Evolutionary conservation across 139 green algal species (phyloP), one percentile per base, ranked within the genome.

Genomic region (Asterochloris sp.): DNA sequence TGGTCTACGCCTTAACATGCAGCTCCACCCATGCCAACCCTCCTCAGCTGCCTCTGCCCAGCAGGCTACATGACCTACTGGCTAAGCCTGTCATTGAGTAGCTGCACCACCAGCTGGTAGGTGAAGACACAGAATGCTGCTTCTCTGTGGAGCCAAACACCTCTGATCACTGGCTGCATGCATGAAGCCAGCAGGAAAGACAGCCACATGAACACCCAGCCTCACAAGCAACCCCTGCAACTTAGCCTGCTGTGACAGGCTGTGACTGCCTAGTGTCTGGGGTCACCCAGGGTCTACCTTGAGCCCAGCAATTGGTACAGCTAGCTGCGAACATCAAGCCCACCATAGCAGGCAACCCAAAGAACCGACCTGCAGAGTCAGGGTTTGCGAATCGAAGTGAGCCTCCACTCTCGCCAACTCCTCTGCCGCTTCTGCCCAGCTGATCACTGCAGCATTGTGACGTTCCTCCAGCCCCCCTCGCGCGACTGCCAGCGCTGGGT

Each of bases 391-490:
- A 0, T n/a, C 17, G 13, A 79, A 67, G 38, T 79, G 74, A 28
- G 64, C 66, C 74, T n/a, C 28, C 54, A 79, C 66, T 27, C 77
- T 27, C 21, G n/a, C 21, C 77, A 73, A 27, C 24, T 81, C 77
- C 38, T 81, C 77, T 13, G 27, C 62, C 77, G 71, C 60, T 61
- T 81, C 71, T 60, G 62, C 77, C 29, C 23, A 81, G 62, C 60
- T 81, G 62, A 61, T 62, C 1, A 81, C 24, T 27, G 62, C 62
- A 61, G 77, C 69, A 13, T 73, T 60, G 77, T 81, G 71, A 23
- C 60, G 60, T 61, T 62, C 77, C 69, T 81, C 77, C 62, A 74
- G 77, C 24, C 77, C 77, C 26, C 47, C 23, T 24, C 62, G 66
- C 16, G 62, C 61, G 21, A 62, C 77, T 28, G 60, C 27, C 23